Evolutionary conservation across 441 rosid genomes (phyloP).

Genomic region (Arabidopsis lyrata): DNA sequence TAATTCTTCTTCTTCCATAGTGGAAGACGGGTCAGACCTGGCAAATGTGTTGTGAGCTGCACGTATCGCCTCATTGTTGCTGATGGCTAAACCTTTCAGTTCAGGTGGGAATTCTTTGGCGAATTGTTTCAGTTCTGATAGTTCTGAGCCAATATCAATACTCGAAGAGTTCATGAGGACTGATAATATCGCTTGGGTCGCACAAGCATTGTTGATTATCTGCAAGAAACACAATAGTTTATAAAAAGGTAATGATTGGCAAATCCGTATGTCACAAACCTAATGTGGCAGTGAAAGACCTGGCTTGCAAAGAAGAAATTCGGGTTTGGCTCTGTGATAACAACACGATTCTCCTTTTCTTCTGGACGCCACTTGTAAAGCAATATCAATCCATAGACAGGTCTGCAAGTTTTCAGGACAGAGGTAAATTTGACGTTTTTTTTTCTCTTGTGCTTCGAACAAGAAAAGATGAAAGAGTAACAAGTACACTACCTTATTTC

Average conservation of each 20-base stretch:
- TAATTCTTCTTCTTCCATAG: slow-evolving; percentile 35
- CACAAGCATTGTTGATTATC: slow-evolving; percentile 49
- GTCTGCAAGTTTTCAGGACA: slow-evolving; percentile 35
- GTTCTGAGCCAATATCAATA: slow-evolving; percentile 42
- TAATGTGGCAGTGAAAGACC: slow-evolving; percentile 25
- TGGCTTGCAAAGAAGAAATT: slow-evolving; percentile 51
- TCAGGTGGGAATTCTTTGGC: slow-evolving; percentile 50
- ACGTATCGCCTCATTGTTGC: slow-evolving; percentile 46
- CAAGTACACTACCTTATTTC: slow-evolving; percentile 30
- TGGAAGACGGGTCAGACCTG: slow-evolving; percentile 38
- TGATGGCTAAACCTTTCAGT: slow-evolving; percentile 48
- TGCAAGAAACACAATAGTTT: slow-evolving; percentile 30
- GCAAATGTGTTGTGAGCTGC: slow-evolving; percentile 50
- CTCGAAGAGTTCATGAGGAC: slow-evolving; percentile 46
- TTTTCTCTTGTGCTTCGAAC: no score
- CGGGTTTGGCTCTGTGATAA: slow-evolving; percentile 46
- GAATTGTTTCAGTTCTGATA: slow-evolving; percentile 42
- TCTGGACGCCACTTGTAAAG: slow-evolving; percentile 53
- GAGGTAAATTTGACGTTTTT: background rate
- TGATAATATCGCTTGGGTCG: slow-evolving; percentile 44
- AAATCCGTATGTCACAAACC: background rate
- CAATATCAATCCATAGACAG: slow-evolving; percentile 47
- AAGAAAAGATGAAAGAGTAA: background rate
- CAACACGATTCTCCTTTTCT: slow-evolving; percentile 46
- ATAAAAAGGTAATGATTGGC: background rate